Percentiles rank a stretch among this genome's conserved stretches.
Evolutionary conservation across 352 stramenopile species (phyloP).

Genomic region (Phytophthora tentaculata): DNA sequence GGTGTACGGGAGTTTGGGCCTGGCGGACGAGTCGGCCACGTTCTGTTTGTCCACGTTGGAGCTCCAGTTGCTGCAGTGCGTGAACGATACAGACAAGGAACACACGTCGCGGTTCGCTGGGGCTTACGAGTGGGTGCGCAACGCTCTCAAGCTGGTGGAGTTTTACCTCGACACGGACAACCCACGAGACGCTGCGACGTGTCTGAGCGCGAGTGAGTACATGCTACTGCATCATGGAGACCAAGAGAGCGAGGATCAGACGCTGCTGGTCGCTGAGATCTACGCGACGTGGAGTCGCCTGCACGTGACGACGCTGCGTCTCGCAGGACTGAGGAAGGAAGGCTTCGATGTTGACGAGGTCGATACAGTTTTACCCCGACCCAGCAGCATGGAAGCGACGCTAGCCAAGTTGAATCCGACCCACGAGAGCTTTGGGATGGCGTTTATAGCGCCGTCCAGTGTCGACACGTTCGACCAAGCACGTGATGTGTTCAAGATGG

Average conservation of each 20-base stretch:
- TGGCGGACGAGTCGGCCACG: conserved; percentile 56
- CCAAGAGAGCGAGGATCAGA: conserved; percentile 28
- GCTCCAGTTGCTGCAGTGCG: conserved; percentile 48
- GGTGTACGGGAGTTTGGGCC: conserved; percentile 59
- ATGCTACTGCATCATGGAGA: conserved; percentile 37
- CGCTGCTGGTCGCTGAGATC: conserved; percentile 47
- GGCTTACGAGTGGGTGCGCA: conserved; percentile 63
- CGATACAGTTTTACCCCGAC: conserved; percentile 20
- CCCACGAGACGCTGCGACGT: conserved; percentile 50
- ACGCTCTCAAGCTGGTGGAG: conserved; percentile 60
- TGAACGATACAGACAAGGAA: conserved; percentile 3
- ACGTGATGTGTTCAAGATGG: conserved; percentile 71
- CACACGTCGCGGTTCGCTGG: conserved; percentile 22
- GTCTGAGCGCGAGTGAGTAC: conserved; percentile 53
- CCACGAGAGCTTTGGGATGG: conserved; percentile 29
- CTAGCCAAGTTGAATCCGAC: conserved; percentile 6
- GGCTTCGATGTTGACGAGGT: conserved; percentile 13
- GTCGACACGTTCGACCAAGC: conserved; percentile 59
- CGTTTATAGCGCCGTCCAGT: conserved; percentile 24
- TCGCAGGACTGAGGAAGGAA: conserved; percentile 41
- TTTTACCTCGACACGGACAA: conserved; percentile 64
- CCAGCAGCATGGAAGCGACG: conserved; percentile 37
- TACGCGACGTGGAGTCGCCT: conserved; percentile 59
- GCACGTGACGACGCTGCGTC: conserved; percentile 53
- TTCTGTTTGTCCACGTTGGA: conserved; percentile 75